A percentile compares a stretch with the other conserved stretches of the same genome.
Evolutionary conservation across 768 basidiomycete genomes (phyloP).

Genomic region (Suillus plorans): DNA sequence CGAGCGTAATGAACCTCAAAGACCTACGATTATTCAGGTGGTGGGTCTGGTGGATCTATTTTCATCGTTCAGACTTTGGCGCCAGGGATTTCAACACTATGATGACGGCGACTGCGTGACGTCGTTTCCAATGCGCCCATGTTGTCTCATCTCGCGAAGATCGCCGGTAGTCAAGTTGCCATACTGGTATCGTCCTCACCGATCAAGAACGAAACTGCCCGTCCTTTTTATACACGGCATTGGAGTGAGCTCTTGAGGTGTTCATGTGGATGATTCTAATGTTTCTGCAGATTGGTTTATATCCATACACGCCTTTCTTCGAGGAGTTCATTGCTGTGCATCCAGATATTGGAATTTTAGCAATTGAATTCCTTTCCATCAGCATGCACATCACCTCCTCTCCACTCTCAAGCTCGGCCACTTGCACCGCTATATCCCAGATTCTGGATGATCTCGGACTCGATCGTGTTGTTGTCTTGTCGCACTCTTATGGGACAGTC

Average conservation of each 20-base stretch:
- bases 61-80: conserved; percentile 39
- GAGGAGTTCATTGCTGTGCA: conserved; percentile 41
- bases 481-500: conserved; percentile 66
- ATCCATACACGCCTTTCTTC: conserved; percentile 55
- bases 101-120: conserved; percentile 33
- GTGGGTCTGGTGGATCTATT: conserved; percentile 50
- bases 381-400: conserved; percentile 59
- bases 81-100: conserved; percentile 56
- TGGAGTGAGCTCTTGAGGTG: conserved; percentile 41
- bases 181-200: conserved; percentile 53
- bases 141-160: conserved; percentile 42
- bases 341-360: conserved; percentile 56
- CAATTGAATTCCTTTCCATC: conserved; percentile 60
- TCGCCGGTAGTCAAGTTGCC: conserved; percentile 36
- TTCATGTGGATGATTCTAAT: conserved; percentile 6
- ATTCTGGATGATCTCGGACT: conserved; percentile 46
- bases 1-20: background rate
- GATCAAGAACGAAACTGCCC: conserved; percentile 45
- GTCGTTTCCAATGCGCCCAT: conserved; percentile 55
- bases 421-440: conserved; percentile 41
- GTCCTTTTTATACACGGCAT: conserved; percentile 70
- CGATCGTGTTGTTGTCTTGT: conserved; percentile 41
- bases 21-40: conserved; percentile 36
- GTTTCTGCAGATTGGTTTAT: conserved; percentile 54
- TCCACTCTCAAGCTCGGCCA: conserved; percentile 40